These are phyloP conservation scores for Pyrenophora teres DNA, from an alignment of 2,329 filamentous ascomycete species.

Conservation along the genomic window DNA sequence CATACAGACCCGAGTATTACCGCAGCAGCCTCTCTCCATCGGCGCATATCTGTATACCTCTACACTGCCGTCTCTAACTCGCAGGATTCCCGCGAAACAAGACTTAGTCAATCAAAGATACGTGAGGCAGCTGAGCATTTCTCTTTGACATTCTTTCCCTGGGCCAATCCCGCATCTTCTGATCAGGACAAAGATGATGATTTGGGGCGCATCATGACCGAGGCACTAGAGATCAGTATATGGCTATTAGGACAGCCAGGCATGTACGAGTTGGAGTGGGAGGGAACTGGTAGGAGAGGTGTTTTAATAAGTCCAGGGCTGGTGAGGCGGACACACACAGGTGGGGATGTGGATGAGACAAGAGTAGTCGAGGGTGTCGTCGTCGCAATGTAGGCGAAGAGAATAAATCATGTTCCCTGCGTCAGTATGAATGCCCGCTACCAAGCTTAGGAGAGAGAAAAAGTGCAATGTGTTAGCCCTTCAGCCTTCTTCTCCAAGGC, in stretches of 20 bases:
- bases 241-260: slow-evolving; percentile 38
- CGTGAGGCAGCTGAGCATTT: slow-evolving; percentile 44
- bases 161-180: slow-evolving; percentile 34
- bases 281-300: slow-evolving; percentile 25
- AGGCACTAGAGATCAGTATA: slow-evolving; percentile 32
- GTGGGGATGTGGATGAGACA: neutral
- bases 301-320: slow-evolving; percentile 32
- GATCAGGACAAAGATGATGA: slow-evolving; percentile 40
- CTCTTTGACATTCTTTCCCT: slow-evolving; percentile 42
- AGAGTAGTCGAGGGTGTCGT: slow-evolving; percentile 17
- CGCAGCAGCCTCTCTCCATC: slow-evolving; percentile 33
- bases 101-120: slow-evolving; percentile 22
- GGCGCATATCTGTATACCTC: slow-evolving; percentile 34
- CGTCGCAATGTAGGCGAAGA: slow-evolving; percentile 6
- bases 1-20: slow-evolving; percentile 9
- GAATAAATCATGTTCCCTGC: neutral
- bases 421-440: too few relatives aligned
- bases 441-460: too few relatives aligned
- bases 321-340: slow-evolving; percentile 14
- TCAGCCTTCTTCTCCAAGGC: neutral
- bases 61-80: slow-evolving; percentile 18
- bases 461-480: too few relatives aligned
- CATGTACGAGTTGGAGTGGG: slow-evolving; percentile 36
- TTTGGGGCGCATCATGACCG: slow-evolving; percentile 30
- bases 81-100: slow-evolving; percentile 5